Base-by-base conservation (phyloP, 169 alveolate species). In the Plasmodium malariae region DNA sequence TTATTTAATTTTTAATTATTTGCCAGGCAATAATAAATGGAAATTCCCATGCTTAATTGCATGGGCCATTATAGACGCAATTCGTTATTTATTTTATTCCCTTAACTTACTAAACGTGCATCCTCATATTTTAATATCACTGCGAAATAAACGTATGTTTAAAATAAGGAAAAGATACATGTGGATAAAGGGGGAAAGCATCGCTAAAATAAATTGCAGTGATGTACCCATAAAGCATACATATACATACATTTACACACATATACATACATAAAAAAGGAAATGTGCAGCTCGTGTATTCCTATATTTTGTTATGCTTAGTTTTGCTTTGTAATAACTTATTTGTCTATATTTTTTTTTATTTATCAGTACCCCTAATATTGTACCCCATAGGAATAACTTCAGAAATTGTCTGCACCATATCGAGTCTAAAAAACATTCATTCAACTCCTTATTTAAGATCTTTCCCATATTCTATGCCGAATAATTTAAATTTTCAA, bases 401-500 rank as follows among this genome's bases (percentile, higher is more conserved):
- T 1, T 83, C 91, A 24, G 91, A 83, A 83, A 72, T 83, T 54
- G 85, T 83, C 30, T 83, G 91, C 24, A 65, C 85, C 19, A 34
- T 67, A 37, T 21, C 91, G 7, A 83, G 91, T 40, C 67, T 83
- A 12, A 55, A 83, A 34, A 83, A 68, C 48, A 83, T 83, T 59
- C 67, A 37, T 43, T 3, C 57, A 30, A 83, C 91, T 2, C 91
- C 91, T 1, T 67, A 37, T 59, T 63, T 83, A 48, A 83, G 91
- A 59, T 36, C 91, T 2, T 83, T 49, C 49, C 91, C 91, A 7
- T 83, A 83, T 70, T 24, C 91, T 30, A 83, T 83, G 91, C 91
- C 91, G 17, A 83, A 83, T 43, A 83, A 83, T 83, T 51, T 83
- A 37, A 83, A 83, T 83, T 83, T 83, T 60, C 86, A 83, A 68